Evolutionary conservation across 2,329 filamentous ascomycete species (phyloP), one percentile per base, ranked within the genome.

Genomic region (Pestalotiopsis sp.): DNA sequence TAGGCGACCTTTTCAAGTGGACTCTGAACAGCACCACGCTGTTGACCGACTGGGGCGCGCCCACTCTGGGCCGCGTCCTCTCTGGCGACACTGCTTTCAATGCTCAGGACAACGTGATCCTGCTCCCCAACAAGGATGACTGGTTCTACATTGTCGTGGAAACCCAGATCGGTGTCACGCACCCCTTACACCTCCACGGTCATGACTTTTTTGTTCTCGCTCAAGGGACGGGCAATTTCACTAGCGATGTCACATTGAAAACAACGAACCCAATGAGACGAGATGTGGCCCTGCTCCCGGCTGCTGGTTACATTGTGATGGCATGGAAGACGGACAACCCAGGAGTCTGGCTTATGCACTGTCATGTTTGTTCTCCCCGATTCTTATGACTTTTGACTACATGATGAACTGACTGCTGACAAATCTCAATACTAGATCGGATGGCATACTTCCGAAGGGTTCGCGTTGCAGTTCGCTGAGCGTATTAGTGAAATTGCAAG

Each of bases 241-340:
- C 73, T 66, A 72, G 73, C 13, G 70, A 74, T 56, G 78, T 72
- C 60, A 75, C 70, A 31, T 73, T 80, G 4, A 81, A 80, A 65
- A 79, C 78, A 4, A 69, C 76, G 61, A 87, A 86, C 71, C 84
- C 85, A 1, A 80, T 84, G 1, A 80, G 85, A 1, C 79, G 86
- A 31, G 86, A 88, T 71, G 83, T 83, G 0, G 83, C 83, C 11
- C 81, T 83, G 71, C 74, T 88, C 2, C 83, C 83, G 0, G 77
- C 76, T 1, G 76, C 75, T 14, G 86, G 86, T 0, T 85, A 83
- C 73, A 70, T 88, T 3, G 83, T 83, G 4, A 78, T 89, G 41
- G 85, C 82, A 0, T 88, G 87, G 75, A 72, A 80, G 68, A 80
- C 83, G 1, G 83, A 89, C 74, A 88, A 88, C 72, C 86, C 86